Conservation (phyloP, 257 asterid species). For the Echium plantagineum region DNA sequence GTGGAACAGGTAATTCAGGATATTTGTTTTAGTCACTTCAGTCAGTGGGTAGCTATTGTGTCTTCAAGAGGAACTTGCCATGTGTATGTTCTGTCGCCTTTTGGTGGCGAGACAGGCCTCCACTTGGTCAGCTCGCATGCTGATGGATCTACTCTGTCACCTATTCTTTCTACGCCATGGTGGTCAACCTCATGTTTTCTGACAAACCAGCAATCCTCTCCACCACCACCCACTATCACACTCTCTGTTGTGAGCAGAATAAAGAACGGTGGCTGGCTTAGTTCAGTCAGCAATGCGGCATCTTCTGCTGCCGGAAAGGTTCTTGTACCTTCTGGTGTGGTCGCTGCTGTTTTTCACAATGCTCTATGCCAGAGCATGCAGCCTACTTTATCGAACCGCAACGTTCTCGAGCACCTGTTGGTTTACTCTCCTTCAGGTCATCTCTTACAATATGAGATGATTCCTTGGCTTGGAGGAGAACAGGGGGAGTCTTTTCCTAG, state of each 20-base stretch:
- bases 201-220: conserved; percentile 22
- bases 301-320: conserved; percentile 36
- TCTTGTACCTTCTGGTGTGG: conserved; percentile 28
- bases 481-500: conserved; percentile 21
- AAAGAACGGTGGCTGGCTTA: conserved; percentile 30
- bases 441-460: conserved; percentile 32
- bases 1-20: conserved; percentile 38
- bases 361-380: conserved; percentile 18
- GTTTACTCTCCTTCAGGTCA: conserved; percentile 41
- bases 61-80: conserved; percentile 42
- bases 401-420: conserved; percentile 32
- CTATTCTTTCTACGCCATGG: conserved; percentile 36
- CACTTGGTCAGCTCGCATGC: conserved; percentile 26
- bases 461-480: conserved; percentile 28
- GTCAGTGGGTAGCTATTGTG: conserved; percentile 40
- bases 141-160: conserved; percentile 25
- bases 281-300: conserved; percentile 37
- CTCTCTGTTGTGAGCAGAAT: conserved; percentile 39
- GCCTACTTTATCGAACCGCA: conserved; percentile 14
- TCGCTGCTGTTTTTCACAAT: conserved; percentile 35
- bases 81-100: conserved; percentile 37
- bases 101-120: conserved; percentile 40
- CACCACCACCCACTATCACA: conserved; percentile 27
- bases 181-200: conserved; percentile 35
- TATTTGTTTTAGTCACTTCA: conserved; percentile 37